Evolutionary conservation across 257 asterid genomes (phyloP).

Genomic region (Solanum rostratum): DNA sequence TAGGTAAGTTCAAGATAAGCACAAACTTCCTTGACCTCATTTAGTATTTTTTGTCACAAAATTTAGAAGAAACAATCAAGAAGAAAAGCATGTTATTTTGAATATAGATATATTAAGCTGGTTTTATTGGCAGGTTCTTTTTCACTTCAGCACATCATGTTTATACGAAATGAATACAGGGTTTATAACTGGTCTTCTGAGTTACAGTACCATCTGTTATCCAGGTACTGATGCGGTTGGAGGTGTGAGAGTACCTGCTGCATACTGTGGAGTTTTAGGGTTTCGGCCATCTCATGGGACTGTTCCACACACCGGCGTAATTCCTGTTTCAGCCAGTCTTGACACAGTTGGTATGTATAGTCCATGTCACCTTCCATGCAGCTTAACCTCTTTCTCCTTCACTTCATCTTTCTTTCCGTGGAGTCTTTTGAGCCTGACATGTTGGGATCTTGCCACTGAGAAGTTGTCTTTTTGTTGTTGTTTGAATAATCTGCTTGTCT

Average conservation of each 20-base stretch:
- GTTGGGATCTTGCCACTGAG: neutral
- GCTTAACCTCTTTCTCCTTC: neutral
- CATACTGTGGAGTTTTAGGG: constrained; percentile 80
- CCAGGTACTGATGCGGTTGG: constrained; percentile 94
- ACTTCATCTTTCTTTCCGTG: neutral
- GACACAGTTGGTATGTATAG: constrained; percentile 75
- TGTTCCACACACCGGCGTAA: constrained; percentile 57
- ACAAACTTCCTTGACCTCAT: neutral
- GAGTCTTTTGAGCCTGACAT: neutral
- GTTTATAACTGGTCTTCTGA: neutral
- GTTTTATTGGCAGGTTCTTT: neutral
- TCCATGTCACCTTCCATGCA: neutral
- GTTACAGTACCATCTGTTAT: neutral
- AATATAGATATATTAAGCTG: neutral
- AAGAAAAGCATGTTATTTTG: neutral
- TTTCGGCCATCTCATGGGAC: constrained; percentile 86
- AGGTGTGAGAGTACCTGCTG: constrained; percentile 94
- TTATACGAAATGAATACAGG: neutral
- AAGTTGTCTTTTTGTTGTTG: neutral
- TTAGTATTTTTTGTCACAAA: neutral
- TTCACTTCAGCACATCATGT: neutral
- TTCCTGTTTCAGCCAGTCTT: constrained; percentile 80
- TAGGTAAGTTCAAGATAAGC: neutral
- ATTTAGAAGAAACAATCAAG: neutral
- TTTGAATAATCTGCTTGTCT: neutral